Conservation (phyloP, 306 rosid species). For the Cicer chorassanicum region DNA sequence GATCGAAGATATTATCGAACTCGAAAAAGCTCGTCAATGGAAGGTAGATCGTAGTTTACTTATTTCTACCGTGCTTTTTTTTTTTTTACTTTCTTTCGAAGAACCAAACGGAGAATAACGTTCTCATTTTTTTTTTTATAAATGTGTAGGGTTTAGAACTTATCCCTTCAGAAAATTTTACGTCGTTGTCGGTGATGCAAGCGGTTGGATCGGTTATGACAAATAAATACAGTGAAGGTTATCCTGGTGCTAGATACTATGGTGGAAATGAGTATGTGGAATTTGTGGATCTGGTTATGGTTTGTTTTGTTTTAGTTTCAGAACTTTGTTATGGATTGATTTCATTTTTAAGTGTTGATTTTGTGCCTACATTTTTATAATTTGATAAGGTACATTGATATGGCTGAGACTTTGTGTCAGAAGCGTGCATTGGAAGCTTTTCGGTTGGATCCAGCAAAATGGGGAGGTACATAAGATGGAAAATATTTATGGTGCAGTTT, state of each 20-base stretch:
- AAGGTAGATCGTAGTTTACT: slow-evolving; percentile 46
- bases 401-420: slow-evolving; percentile 89
- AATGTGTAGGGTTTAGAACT: slow-evolving; percentile 73
- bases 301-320: slow-evolving; percentile 6
- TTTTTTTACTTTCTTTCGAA: not conserved
- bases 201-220: slow-evolving; percentile 98
- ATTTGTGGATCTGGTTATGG: slow-evolving; percentile 37
- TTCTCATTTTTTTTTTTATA: not conserved
- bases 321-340: slow-evolving; percentile 19
- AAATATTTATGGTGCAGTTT: not conserved
- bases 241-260: slow-evolving; percentile 95
- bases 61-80: not conserved
- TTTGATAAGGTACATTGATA: slow-evolving; percentile 76
- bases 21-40: slow-evolving; percentile 94
- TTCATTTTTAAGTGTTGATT: slow-evolving; percentile 32
- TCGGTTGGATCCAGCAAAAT: slow-evolving; percentile 81
- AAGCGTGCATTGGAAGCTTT: slow-evolving; percentile 89
- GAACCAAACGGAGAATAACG: not conserved
- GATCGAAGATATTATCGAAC: slow-evolving; percentile 79
- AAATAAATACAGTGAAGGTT: slow-evolving; percentile 89
- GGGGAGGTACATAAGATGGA: slow-evolving; percentile 75
- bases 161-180: slow-evolving; percentile 89
- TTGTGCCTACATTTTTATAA: slow-evolving; percentile 4
- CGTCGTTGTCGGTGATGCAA: slow-evolving; percentile 87
- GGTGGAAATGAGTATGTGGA: slow-evolving; percentile 90